These are phyloP conservation scores for Fusarium sp. DNA, from an alignment of 2,329 filamentous ascomycete species.

Conservation along the genomic window DNA sequence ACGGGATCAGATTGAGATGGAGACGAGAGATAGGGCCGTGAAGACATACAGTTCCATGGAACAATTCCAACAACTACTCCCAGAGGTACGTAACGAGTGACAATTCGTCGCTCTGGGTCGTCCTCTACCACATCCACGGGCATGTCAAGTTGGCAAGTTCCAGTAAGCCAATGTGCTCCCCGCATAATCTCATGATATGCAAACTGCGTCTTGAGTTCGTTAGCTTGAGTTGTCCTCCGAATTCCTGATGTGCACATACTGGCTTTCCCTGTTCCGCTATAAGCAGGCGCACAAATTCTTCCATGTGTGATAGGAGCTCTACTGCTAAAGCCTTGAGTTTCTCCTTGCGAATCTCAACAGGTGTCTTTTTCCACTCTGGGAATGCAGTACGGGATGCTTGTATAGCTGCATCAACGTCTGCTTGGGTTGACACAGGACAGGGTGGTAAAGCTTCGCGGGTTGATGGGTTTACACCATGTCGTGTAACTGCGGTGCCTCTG, in stretches of 20 bases:
- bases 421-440: neutral
- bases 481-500: neutral
- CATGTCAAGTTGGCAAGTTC: neutral
- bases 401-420: neutral
- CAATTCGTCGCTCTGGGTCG: neutral
- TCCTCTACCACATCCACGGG: neutral
- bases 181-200: neutral
- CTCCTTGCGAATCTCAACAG: neutral
- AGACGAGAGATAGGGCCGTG: neutral
- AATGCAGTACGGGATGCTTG: neutral
- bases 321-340: neutral
- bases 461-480: neutral
- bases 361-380: neutral
- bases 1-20: neutral
- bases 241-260: neutral
- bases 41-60: neutral
- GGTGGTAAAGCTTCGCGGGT: neutral
- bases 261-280: neutral
- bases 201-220: neutral
- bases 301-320: neutral
- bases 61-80: neutral
- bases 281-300: neutral
- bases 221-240: fast-evolving
- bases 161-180: neutral
- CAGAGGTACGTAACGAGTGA: slow-evolving; percentile 1